Evolutionary conservation across 2,329 filamentous ascomycete genomes (phyloP).

Genomic region (Grosmannia clavigera): DNA sequence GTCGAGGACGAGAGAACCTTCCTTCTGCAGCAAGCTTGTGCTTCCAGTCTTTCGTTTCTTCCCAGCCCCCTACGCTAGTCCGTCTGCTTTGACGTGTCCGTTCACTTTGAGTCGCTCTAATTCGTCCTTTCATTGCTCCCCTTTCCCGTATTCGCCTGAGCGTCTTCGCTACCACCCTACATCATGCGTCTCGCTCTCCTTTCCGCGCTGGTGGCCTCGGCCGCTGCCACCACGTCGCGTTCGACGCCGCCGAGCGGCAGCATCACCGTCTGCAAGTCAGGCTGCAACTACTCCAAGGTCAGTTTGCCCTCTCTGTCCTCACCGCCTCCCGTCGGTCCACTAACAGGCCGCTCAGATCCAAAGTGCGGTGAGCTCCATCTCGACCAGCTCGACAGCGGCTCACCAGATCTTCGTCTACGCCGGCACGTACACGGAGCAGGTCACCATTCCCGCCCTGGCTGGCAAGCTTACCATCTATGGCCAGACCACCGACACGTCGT

Average conservation of each 20-base stretch:
- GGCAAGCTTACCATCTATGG: slow-evolving; percentile 39
- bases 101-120: too few species aligned
- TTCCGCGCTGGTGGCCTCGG: neutral
- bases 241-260: slow-evolving; percentile 2
- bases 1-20: too few species aligned
- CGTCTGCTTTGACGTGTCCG: too few species aligned
- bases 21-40: too few species aligned
- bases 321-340: neutral
- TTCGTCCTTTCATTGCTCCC: neutral
- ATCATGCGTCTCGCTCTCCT: neutral
- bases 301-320: neutral
- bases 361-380: slow-evolving; percentile 44
- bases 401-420: slow-evolving; percentile 51
- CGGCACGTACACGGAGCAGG: slow-evolving; percentile 50
- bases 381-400: slow-evolving; percentile 31
- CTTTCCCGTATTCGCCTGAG: too few species aligned
- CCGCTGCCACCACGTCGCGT: neutral
- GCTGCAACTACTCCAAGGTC: slow-evolving; percentile 3
- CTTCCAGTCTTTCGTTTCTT: too few species aligned
- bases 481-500: slow-evolving; percentile 38
- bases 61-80: too few species aligned
- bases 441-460: slow-evolving; percentile 34
- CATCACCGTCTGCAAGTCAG: slow-evolving; percentile 8
- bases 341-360: slow-evolving; percentile 24
- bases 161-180: neutral